phyloP scores from a whole-genome alignment of 2,329 filamentous ascomycete genomes.

The Botrytis squamosa region DNA sequence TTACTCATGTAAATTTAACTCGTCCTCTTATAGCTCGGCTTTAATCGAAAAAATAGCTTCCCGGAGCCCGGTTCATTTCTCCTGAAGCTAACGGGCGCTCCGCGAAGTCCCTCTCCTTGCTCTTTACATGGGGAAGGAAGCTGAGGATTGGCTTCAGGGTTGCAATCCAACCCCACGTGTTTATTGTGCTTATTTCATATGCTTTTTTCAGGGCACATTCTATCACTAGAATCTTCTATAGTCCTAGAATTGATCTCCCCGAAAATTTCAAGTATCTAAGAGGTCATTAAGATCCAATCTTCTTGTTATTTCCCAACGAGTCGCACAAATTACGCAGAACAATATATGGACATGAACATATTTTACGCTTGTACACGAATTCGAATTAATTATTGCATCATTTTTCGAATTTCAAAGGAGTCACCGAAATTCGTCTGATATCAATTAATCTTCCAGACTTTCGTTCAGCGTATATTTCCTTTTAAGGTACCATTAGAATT shows the following conservation, averaged over 20 bases:
- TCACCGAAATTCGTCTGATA: not conserved
- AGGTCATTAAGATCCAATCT: not conserved
- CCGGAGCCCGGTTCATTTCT: not conserved
- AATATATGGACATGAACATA: not conserved
- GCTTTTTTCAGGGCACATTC: not conserved
- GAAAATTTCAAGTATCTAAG: not conserved
- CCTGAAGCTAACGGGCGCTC: not conserved
- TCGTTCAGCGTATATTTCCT: not conserved
- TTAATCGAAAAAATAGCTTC: not conserved
- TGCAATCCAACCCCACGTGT: not conserved
- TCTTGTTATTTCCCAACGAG: not conserved
- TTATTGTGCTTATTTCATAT: not conserved
- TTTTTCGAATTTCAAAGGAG: not conserved
- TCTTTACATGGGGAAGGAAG: not conserved
- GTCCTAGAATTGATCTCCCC: not conserved
- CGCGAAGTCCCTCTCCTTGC: not conserved
- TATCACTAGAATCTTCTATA: not conserved
- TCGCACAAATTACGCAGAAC: not conserved
- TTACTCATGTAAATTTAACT: not conserved
- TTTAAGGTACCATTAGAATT: not conserved
- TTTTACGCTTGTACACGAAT: not conserved
- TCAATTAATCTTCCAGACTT: not conserved
- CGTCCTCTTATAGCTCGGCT: not conserved
- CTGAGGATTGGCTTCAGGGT: not conserved
- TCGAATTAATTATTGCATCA: not conserved